A percentile compares a stretch with the other conserved stretches of the same genome.
Conservation (phyloP, 257 asterid genomes). For the Eustoma russellianum region DNA sequence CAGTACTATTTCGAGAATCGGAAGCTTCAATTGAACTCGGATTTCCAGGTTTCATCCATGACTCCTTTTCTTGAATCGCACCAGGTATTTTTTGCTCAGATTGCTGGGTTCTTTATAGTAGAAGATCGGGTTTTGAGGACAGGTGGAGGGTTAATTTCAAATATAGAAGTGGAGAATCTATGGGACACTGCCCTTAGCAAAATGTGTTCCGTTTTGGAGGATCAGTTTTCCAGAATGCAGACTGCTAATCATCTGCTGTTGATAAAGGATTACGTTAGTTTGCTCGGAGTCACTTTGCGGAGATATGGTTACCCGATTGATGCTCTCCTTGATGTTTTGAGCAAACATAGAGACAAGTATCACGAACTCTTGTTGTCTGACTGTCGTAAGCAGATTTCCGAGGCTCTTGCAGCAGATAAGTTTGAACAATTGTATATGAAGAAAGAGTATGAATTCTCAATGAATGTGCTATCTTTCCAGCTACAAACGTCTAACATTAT, state of each 20-base stretch:
- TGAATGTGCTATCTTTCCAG: slow-evolving; percentile 93
- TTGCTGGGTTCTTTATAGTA: slow-evolving; percentile 91
- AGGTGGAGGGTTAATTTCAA: slow-evolving; percentile 78
- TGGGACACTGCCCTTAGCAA: slow-evolving; percentile 98
- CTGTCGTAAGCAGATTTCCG: slow-evolving; percentile 81
- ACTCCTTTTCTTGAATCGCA: slow-evolving; percentile 93
- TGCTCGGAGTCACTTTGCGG: slow-evolving; percentile 89
- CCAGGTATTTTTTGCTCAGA: slow-evolving; percentile 91
- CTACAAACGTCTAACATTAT: slow-evolving; percentile 80
- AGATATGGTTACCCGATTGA: slow-evolving; percentile 85
- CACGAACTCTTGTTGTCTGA: slow-evolving; percentile 86
- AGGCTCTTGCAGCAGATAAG: slow-evolving; percentile 84
- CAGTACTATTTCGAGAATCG: slow-evolving; percentile 87
- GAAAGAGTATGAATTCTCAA: slow-evolving; percentile 88
- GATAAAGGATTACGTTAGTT: slow-evolving; percentile 92
- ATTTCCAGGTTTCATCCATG: slow-evolving; percentile 98
- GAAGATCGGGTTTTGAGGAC: slow-evolving; percentile 93
- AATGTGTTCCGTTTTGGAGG: slow-evolving; percentile 95
- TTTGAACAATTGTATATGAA: slow-evolving; percentile 98
- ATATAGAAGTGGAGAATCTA: slow-evolving; percentile 83
- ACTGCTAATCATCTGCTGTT: slow-evolving; percentile 93
- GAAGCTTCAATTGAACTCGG: slow-evolving; percentile 89
- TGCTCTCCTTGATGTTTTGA: slow-evolving; percentile 85
- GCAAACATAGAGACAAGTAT: slow-evolving; percentile 90
- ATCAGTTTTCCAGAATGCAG: slow-evolving; percentile 96